Base-by-base conservation (phyloP, 1,139 yeast genomes). In the Trichomonascaceae sp. region DNA sequence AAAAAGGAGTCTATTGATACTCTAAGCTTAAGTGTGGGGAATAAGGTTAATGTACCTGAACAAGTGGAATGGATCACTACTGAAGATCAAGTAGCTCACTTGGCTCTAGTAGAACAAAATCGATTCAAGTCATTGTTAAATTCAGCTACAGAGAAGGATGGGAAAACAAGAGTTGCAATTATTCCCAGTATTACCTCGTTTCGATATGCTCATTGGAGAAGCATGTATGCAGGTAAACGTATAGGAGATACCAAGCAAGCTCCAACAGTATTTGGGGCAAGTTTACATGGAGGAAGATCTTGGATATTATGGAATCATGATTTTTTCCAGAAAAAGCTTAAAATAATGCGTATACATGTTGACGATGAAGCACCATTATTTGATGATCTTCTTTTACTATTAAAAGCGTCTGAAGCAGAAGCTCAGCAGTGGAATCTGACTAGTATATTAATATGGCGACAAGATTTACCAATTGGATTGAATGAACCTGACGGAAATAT, bases 281-380 rank as follows among this genome's bases (percentile, higher is more conserved):
- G 62, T 18, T 64, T 64, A 39, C 64, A 66, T 46, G 41, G 8
- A 6, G 41, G 17, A 2, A 49, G 53, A 2, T 65, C 68, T 30
- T 76, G 75, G 63, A 66, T 78, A 19, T 65, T 77, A 32, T 78
- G 82, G 82, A 71, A 72, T 43, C 81, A 76, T 55, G 76, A 74
- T 51, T 76, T 76, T 72, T 72, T 70, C 55, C 70, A 62, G 19
- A 62, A 69, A 43, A 64, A 68, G 27, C 61, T 78, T 50, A 63
- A 71, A 12, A 60, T 75, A 13, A 46, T 74, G 51, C 57, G 70
- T 15, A 48, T 64, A n/a, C 58, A 60, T 46, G 58, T 59, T 2
- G 61, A 56, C 32, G 45, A 45, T 15, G 48, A 49, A 45, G 55
- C 54, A 44, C 43, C 50, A 20, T 55, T 58, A 10, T 48, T 51